phyloP scores from a whole-genome alignment of 441 rosid genomes.

The Arabidopsis hybrid region DNA sequence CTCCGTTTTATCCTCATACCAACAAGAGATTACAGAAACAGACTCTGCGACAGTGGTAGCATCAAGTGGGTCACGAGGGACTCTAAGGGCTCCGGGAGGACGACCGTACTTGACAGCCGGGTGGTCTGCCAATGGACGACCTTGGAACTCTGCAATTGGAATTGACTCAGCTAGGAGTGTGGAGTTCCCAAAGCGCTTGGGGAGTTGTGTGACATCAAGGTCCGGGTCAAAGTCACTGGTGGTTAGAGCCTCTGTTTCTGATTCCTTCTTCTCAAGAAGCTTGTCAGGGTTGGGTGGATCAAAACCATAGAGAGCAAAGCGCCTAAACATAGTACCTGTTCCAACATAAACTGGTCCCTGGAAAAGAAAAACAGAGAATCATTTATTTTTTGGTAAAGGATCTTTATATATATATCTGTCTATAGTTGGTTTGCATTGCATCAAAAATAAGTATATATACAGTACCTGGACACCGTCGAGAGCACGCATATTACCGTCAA shows the following conservation, averaged over 20 bases:
- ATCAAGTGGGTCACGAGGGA: conserved; percentile 81
- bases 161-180: conserved; percentile 80
- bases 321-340: conserved; percentile 86
- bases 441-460: neutral
- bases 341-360: conserved; percentile 96
- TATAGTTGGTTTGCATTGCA: neutral
- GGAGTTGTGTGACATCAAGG: conserved; percentile 74
- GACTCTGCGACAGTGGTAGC: conserved; percentile 88
- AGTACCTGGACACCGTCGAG: conserved; percentile 89
- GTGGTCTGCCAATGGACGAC: conserved; percentile 86
- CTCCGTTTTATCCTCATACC: conserved; percentile 94
- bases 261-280: conserved; percentile 45
- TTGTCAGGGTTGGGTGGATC: conserved; percentile 75
- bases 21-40: conserved; percentile 87
- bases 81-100: conserved; percentile 78
- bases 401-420: neutral
- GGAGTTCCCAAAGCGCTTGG: conserved; percentile 89
- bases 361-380: neutral
- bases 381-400: too few relatives aligned
- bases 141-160: conserved; percentile 78
- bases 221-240: conserved; percentile 79
- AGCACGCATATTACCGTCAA: conserved; percentile 93
- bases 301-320: conserved; percentile 87
- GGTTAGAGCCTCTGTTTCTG: conserved; percentile 70
- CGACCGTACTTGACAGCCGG: conserved; percentile 83